Evolutionary conservation across 2,329 filamentous ascomycete species (phyloP), one percentile per base, ranked within the genome.

Genomic region (Acephala macrosclerotiorum): DNA sequence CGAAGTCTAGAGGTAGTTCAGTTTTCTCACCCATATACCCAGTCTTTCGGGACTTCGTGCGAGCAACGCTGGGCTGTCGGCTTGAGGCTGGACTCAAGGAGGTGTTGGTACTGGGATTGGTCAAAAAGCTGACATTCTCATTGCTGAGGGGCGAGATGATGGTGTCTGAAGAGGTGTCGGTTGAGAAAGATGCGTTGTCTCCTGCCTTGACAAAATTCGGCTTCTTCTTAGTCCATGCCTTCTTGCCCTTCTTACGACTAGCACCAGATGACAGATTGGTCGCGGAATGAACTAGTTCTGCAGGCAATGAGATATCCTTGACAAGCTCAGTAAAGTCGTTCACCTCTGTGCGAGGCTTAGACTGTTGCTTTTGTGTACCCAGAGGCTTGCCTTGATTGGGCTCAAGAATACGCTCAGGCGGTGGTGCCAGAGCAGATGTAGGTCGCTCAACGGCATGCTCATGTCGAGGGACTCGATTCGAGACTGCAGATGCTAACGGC

Each of bases 51-150:
- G 29, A 56, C 5, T 29, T 55, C 1, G 9, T 25, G 29, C 33
- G 61, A 12, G 49, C 42, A 6, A 68, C 1, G 61, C 65, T 71
- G 35, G 35, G 59, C n/a, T 69, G 68, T 14, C 66, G 61, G 59
- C 61, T 68, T 0, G 65, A 65, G 12, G 38, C 20, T n/a, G 22
- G 49, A 36, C 66, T 69, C 22, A 66, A 68, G 1, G 66, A 68
- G 4, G 38, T 63, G 11, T 65, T 65, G 22, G 56, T 59, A 16
- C 61, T 67, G 14, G 20, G 29, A 26, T 33, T 33, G 18, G 33
- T 38, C 25, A 25, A 22, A 25, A 35, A 45, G 45, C 35, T 42
- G 3, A 26, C 45, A n/a, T 25, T 35, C 35, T 62, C 12, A 33
- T 62, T 55, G 20, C 51, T 26, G 35, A 60, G 2, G 16, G 66